Conservation (phyloP, 2,329 filamentous ascomycete genomes). For the Xylariaceae sp. region DNA sequence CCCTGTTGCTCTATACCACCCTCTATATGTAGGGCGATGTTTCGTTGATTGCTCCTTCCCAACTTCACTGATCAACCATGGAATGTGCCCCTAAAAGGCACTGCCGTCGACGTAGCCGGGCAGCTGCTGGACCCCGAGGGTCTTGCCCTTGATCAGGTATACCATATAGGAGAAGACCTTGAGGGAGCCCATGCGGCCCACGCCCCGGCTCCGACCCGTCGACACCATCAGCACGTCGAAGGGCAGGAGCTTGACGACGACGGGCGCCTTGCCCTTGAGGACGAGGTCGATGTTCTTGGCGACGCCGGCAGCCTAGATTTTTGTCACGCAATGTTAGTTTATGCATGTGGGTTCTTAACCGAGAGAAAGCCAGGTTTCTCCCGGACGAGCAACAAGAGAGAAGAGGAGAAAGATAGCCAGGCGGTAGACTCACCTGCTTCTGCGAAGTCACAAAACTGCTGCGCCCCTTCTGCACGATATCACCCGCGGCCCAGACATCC, state of each 20-base stretch:
- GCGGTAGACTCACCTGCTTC: conserved; percentile 47
- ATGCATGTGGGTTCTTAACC: background rate
- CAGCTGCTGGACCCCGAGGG: conserved; percentile 49
- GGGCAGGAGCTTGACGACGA: conserved; percentile 49
- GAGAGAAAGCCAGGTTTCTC: background rate
- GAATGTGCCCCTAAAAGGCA: conserved; percentile 43
- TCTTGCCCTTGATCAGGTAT: conserved; percentile 55
- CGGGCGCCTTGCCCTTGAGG: conserved; percentile 48
- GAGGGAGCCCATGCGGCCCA: conserved; percentile 50
- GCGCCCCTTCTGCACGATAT: conserved; percentile 54
- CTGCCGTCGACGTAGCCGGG: conserved; percentile 52
- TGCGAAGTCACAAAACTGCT: conserved; percentile 48
- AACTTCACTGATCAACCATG: background rate
- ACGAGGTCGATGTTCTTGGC: conserved; percentile 56
- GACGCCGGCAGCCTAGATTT: conserved; percentile 49
- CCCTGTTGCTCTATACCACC: background rate
- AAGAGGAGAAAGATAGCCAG: background rate
- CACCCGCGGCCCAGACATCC: conserved; percentile 57
- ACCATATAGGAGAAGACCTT: conserved; percentile 55
- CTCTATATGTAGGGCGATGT: background rate
- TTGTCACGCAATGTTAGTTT: conserved; percentile 1
- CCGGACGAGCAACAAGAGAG: background rate
- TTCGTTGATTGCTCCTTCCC: too few relatives aligned
- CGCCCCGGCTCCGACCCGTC: conserved; percentile 53
- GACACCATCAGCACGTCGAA: conserved; percentile 54